These are phyloP conservation scores for Globisporangium canariense DNA, from an alignment of 352 stramenopile genomes.

Conservation along the genomic window DNA sequence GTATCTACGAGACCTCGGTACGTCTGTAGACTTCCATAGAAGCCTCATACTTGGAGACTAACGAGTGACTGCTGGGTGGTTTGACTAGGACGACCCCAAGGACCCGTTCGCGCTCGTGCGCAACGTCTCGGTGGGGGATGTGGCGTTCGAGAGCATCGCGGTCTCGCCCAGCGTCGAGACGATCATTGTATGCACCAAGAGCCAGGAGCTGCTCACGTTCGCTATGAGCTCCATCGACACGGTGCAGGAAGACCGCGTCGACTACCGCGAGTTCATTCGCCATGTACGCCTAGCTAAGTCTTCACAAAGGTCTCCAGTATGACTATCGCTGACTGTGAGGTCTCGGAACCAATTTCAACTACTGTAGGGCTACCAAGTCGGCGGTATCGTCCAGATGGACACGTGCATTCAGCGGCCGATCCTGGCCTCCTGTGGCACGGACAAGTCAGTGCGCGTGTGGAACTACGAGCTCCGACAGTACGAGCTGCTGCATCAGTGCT, in stretches of 20 bases:
- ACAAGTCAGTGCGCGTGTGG: slow-evolving; percentile 88
- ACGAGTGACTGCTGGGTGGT: neutral
- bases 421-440: slow-evolving; percentile 72
- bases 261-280: slow-evolving; percentile 55
- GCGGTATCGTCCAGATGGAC: slow-evolving; percentile 70
- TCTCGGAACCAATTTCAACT: neutral
- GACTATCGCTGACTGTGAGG: neutral
- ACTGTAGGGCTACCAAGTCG: slow-evolving; percentile 52
- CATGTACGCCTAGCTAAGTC: slow-evolving; percentile 28
- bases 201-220: slow-evolving; percentile 61
- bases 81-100: slow-evolving; percentile 63
- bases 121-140: slow-evolving; percentile 62
- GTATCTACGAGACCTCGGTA: slow-evolving; percentile 73
- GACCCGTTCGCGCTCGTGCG: slow-evolving; percentile 78
- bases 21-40: neutral
- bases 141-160: slow-evolving; percentile 69
- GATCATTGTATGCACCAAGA: slow-evolving; percentile 62
- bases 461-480: slow-evolving; percentile 74
- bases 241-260: slow-evolving; percentile 70
- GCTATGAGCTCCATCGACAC: slow-evolving; percentile 71
- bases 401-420: slow-evolving; percentile 81
- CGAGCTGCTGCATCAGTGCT: slow-evolving; percentile 58
- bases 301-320: neutral
- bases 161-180: slow-evolving; percentile 65
- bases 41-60: neutral